phyloP scores from a whole-genome alignment of 257 asterid species.

The Solanum peruvianum region DNA sequence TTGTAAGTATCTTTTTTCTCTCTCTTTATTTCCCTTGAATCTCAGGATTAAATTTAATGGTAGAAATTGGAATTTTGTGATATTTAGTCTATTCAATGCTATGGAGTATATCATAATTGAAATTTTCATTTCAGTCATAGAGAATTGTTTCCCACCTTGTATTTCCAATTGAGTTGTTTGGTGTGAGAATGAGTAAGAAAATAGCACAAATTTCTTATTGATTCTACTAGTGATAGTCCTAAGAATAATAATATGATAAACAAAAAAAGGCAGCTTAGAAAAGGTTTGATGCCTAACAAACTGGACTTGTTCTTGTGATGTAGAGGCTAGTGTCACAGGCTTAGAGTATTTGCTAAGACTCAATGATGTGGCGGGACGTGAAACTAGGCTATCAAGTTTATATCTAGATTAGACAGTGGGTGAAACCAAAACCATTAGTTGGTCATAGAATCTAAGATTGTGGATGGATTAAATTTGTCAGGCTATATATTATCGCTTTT shows the following conservation, averaged over 20 bases:
- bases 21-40: neutral
- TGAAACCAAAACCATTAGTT: neutral
- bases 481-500: neutral
- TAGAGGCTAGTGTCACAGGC: too few relatives aligned
- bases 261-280: neutral
- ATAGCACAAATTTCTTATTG: neutral
- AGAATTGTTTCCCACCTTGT: neutral
- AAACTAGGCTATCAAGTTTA: neutral
- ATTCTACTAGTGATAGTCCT: neutral
- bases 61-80: neutral
- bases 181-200: neutral
- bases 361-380: too few relatives aligned
- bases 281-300: neutral
- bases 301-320: neutral
- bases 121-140: neutral
- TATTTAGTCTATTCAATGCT: neutral
- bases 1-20: neutral
- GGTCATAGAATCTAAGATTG: neutral
- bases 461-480: neutral
- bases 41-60: neutral
- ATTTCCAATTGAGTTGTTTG: neutral
- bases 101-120: neutral
- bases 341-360: too few relatives aligned
- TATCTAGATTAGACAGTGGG: neutral
- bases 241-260: neutral